Base-by-base conservation (phyloP, 345 rosid genomes). In the Carallia brachiata region DNA sequence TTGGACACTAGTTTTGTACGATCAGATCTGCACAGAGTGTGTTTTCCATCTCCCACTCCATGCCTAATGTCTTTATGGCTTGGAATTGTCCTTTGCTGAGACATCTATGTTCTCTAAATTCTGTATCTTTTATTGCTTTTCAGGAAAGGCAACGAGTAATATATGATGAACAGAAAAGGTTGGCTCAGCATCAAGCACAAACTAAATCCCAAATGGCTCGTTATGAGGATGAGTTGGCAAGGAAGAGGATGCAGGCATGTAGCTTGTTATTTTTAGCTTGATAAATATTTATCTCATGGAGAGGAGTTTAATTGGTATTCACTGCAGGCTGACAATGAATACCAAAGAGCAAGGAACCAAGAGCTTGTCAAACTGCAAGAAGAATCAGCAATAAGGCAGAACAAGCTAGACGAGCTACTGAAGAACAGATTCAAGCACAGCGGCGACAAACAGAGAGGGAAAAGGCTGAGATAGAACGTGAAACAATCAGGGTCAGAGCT, bases 211-310 rank as follows among this genome's bases (percentile, higher is more conserved):
- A 90, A 80, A 92, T 90, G 96, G 96, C 95, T 47, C 93, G 90
- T 50, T 95, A 92, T 74, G 97, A 89, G 80, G 97, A 92, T 66
- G 99, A 95, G 56, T 57, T 95, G 73, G 93, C 97, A 56, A 90
- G 97, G 84, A 92, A 92, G 87, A 83, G 99, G 85, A 92, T 92
- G 99, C 97, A 91, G 97, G 98, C 85, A 88, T 77, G 88, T 55
- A 31, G 52, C 18, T 61, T 32, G 31, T 19, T 39, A 58, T 15
- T 40, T 64, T 65, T 28, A 31, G 48, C 48, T 9, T 23, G 58
- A 1, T 62, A n/a, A 10, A 37, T 44, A 16, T 39, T 82, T 77
- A 52, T 64, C 68, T 36, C 36, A 28, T 63, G 56, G 69, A 65
- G 59, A 68, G 68, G n/a, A 52, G 62, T 77, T 65, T 72, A 63